These are phyloP conservation scores for Piromyces finnis DNA, from an alignment of 192 early-diverging fungal species.

Conservation along the genomic window DNA sequence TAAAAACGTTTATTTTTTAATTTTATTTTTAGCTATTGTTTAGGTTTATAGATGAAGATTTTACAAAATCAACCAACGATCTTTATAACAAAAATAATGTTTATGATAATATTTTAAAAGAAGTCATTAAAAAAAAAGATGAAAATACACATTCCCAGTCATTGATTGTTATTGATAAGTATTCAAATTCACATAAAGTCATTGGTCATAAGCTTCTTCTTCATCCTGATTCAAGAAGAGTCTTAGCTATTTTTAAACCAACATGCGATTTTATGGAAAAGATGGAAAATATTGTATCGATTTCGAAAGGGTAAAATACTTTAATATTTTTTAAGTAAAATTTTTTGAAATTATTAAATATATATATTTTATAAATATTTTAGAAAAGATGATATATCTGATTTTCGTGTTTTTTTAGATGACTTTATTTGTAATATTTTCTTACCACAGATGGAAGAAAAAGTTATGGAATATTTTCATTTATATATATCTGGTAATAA, in stretches of 20 bases:
- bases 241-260: conserved; percentile 47
- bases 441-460: conserved; percentile 68
- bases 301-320: conserved; percentile 16
- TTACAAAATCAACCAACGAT: not conserved
- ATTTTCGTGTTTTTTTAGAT: conserved; percentile 46
- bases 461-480: conserved; percentile 54
- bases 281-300: conserved; percentile 27
- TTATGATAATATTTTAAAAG: not conserved
- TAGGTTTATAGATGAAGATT: not conserved
- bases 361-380: not conserved
- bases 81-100: not conserved
- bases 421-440: conserved; percentile 68
- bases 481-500: conserved; percentile 36
- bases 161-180: conserved; percentile 27
- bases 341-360: too few relatives aligned
- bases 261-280: conserved; percentile 38
- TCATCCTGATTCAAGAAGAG: conserved; percentile 43
- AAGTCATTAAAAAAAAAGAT: conserved; percentile 1
- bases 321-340: not conserved
- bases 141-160: conserved; percentile 6
- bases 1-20: too few relatives aligned
- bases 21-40: not conserved
- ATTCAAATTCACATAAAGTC: conserved; percentile 30
- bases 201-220: conserved; percentile 48
- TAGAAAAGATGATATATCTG: conserved; percentile 10